Percentiles rank a stretch among this genome's conserved stretches.
Conservation (phyloP, 441 rosid species). For the Pelargonium australe region DNA sequence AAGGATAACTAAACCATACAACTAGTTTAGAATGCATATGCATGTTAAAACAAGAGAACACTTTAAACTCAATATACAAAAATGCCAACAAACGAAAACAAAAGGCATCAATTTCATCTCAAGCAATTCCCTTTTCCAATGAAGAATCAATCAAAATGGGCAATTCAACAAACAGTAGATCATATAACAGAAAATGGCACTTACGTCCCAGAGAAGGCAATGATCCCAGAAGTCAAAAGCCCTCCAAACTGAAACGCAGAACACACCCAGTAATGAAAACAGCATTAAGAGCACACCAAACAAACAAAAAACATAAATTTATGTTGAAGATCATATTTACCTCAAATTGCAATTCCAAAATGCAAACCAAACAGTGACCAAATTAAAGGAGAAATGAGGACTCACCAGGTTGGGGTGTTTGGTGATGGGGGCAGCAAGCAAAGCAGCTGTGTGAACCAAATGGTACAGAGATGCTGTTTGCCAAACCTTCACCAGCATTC, state of each 20-base stretch:
- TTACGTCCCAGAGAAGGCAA: slow-evolving; percentile 85
- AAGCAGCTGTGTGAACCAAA: slow-evolving; percentile 87
- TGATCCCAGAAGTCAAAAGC: slow-evolving; percentile 72
- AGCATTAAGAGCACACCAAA: background rate
- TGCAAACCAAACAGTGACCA: background rate
- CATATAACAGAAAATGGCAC: slow-evolving; percentile 26
- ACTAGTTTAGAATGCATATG: too few species aligned
- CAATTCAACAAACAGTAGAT: background rate
- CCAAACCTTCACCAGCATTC: slow-evolving; percentile 58
- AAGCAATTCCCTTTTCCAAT: slow-evolving; percentile 4
- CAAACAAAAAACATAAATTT: background rate
- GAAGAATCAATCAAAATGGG: slow-evolving; percentile 13
- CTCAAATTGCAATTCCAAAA: background rate
- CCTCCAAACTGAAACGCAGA: slow-evolving; percentile 63
- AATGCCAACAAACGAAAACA: background rate
- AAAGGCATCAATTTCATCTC: background rate
- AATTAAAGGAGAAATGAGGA: background rate
- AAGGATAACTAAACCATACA: too few species aligned
- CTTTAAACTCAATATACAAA: background rate
- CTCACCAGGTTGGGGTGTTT: slow-evolving; percentile 63
- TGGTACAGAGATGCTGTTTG: slow-evolving; percentile 88
- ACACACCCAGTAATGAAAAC: background rate
- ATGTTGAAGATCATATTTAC: background rate
- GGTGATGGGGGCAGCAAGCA: slow-evolving; percentile 69
- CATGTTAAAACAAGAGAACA: too few species aligned